Evolutionary conservation across 2,329 filamentous ascomycete species (phyloP).

Genomic region (Colletotrichum sp.): DNA sequence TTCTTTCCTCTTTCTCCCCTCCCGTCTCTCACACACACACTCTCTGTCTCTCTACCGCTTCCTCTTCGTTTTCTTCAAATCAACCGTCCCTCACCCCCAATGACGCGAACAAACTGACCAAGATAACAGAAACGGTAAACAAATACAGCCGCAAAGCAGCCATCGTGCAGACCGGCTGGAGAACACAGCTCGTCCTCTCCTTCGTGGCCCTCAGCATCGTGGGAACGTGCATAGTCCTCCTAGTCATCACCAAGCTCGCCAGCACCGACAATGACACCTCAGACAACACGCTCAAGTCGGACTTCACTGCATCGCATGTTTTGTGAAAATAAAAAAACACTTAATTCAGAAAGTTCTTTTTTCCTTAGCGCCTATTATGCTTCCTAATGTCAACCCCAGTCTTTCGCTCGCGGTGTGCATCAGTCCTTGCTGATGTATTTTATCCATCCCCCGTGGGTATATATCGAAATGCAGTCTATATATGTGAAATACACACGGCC

Average conservation of each 20-base stretch:
- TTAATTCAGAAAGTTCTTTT: background rate
- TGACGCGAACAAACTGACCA: background rate
- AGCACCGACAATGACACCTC: background rate
- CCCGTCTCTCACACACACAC: background rate
- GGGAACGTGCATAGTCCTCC: conserved; percentile 67
- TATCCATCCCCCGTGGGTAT: conserved; percentile 15
- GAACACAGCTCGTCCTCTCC: conserved; percentile 79
- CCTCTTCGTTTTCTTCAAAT: background rate
- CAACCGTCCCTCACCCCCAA: background rate
- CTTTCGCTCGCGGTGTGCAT: background rate
- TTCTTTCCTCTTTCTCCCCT: background rate
- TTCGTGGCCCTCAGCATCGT: conserved; percentile 68
- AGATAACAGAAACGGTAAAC: conserved; percentile 65
- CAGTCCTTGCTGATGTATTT: background rate
- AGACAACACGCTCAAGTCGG: background rate
- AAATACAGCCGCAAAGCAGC: conserved; percentile 81
- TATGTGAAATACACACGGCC: background rate
- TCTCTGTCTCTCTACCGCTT: background rate
- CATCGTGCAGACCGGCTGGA: conserved; percentile 92
- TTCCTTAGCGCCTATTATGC: background rate
- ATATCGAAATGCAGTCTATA: conserved; percentile 13
- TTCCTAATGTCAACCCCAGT: background rate
- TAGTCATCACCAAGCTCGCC: conserved; percentile 52
- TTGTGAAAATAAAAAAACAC: background rate
- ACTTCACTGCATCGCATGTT: background rate